Evolutionary conservation across 805 yeast genomes (phyloP), one percentile per base, ranked within the genome.

Genomic region (Lipomyces yamanashiensis): DNA sequence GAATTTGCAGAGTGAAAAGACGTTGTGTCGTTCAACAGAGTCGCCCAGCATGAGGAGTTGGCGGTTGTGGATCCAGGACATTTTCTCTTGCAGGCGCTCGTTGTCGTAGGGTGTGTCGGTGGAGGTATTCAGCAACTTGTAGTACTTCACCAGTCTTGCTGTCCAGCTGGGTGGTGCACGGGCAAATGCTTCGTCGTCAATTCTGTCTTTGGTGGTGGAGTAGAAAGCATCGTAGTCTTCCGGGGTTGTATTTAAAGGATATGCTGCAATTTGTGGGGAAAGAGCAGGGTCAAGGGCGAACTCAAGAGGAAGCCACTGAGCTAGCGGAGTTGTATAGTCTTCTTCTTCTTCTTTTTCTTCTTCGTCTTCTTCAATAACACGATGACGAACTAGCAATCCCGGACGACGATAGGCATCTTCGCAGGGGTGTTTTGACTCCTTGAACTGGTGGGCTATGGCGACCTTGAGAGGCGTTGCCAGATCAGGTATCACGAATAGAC

Each of bases 21-120:
- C 43, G 54, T 58, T 62, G 45, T 49, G 51, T 39, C 68, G 58
- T 41, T 65, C 68, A 36, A 65, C 58, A 7, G 67, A 62, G 58
- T 65, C 68, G 19, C 62, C 66, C 28, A 65, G n/a, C 19, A 63
- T 15, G 28, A 65, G 44, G 13, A 65, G 21, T 8, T 64, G 67
- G 34, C 56, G 54, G 54, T 40, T 44, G 23, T 33, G 54, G 19
- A 61, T 12, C 63, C 62, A 65, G 15, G 21, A 7, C 56, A 65
- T 45, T 2, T 33, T 34, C 1, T 47, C 52, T 12, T 17, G 36
- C 33, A 48, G 39, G 1, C 15, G 37, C 49, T 55, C 55, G 40
- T 2, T 45, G 17, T n/a, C 49, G 28, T 40, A 7, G 12, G n/a
- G 15, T 12, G 17, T 44, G 10, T 53, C 48, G 23, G 21, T 33